Conservation (phyloP, 177 flowering plant species). For the Telopea speciosissima region DNA sequence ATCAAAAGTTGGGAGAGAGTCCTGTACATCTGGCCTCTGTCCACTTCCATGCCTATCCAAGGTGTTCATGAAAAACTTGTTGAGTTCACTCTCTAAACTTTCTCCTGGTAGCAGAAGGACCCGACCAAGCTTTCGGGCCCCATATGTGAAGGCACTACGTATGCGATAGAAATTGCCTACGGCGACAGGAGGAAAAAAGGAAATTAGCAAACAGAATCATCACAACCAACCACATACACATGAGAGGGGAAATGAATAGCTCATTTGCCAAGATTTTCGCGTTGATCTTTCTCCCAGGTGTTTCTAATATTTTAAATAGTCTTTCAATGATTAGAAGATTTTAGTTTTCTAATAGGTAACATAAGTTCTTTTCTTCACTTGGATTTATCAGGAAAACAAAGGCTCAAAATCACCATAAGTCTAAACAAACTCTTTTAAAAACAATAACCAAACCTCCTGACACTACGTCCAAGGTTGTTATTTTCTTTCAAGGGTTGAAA, state of each 20-base stretch:
- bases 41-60: conserved; percentile 46
- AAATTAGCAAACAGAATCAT: background rate
- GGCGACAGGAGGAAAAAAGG: background rate
- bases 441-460: conserved; percentile 7
- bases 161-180: conserved; percentile 71
- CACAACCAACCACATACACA: too few relatives aligned
- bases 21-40: conserved; percentile 25
- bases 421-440: background rate
- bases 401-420: background rate
- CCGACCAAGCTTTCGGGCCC: conserved; percentile 60
- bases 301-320: too few relatives aligned
- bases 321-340: background rate
- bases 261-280: background rate
- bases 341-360: background rate
- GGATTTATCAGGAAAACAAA: background rate
- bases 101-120: conserved; percentile 43
- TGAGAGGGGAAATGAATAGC: background rate
- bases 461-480: conserved; percentile 95
- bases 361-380: background rate
- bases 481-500: conserved; percentile 51
- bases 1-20: conserved; percentile 13
- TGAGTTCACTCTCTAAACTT: conserved; percentile 41
- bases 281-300: background rate
- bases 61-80: conserved; percentile 49
- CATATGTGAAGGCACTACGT: conserved; percentile 62